These are phyloP conservation scores for Pichia manshurica DNA, from an alignment of 805 yeast genomes.

Conservation along the genomic window DNA sequence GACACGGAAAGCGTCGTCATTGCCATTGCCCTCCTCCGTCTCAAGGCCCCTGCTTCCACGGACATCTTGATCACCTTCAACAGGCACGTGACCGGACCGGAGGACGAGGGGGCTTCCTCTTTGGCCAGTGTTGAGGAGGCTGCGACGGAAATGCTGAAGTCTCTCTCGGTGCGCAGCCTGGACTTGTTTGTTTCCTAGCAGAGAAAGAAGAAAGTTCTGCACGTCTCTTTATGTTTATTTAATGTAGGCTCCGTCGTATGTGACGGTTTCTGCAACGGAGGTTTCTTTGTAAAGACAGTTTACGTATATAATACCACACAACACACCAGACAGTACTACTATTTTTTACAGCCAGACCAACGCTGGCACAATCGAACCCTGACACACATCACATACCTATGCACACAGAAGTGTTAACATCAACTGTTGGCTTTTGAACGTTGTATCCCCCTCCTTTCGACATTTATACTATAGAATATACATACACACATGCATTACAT, in stretches of 20 bases:
- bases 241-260: too few relatives aligned
- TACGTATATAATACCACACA: neutral
- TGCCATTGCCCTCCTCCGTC: constrained; percentile 2
- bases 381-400: too few relatives aligned
- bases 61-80: constrained; percentile 6
- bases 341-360: too few relatives aligned
- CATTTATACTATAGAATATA: too few relatives aligned
- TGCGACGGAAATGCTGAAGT: neutral
- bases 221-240: too few relatives aligned
- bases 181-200: constrained; percentile 1
- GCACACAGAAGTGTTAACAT: too few relatives aligned
- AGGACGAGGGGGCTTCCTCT: neutral
- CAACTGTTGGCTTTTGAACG: too few relatives aligned
- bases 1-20: neutral
- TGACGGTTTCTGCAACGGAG: too few relatives aligned
- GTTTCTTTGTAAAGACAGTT: neutral
- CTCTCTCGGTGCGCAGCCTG: neutral
- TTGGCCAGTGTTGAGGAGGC: neutral
- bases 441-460: too few relatives aligned
- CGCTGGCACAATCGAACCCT: too few relatives aligned
- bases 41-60: neutral
- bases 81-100: neutral
- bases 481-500: too few relatives aligned
- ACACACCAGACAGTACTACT: neutral
- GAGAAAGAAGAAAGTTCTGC: too few relatives aligned